phyloP scores from a whole-genome alignment of 1,284 basidiomycete species.

The Ceratobasidium sp. region DNA sequence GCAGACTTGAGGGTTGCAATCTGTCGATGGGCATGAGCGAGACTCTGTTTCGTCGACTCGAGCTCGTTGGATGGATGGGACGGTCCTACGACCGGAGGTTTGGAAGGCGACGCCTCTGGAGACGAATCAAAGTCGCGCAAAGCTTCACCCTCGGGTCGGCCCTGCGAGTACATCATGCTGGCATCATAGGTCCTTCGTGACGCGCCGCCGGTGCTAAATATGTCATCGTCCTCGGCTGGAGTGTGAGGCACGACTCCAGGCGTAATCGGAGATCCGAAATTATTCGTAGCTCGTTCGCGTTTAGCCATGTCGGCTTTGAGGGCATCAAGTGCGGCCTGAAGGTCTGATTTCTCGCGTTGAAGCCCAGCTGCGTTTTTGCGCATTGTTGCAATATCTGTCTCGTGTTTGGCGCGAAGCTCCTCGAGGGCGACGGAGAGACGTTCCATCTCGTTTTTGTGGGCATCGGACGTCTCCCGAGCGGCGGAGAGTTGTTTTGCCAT shows the following conservation, averaged over 20 bases:
- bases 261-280: slow-evolving; percentile 77
- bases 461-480: slow-evolving; percentile 82
- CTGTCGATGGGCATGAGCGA: slow-evolving; percentile 85
- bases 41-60: slow-evolving; percentile 79
- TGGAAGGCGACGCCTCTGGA: slow-evolving; percentile 75
- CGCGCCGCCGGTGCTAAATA: slow-evolving; percentile 68
- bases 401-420: slow-evolving; percentile 89
- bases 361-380: slow-evolving; percentile 89
- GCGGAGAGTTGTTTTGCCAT: slow-evolving; percentile 80
- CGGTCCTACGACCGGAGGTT: slow-evolving; percentile 66
- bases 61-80: slow-evolving; percentile 83
- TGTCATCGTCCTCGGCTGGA: slow-evolving; percentile 71
- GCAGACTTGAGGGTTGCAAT: slow-evolving; percentile 83
- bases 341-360: slow-evolving; percentile 90
- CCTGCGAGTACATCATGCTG: slow-evolving; percentile 69
- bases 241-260: slow-evolving; percentile 64
- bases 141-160: slow-evolving; percentile 57
- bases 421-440: slow-evolving; percentile 74
- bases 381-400: slow-evolving; percentile 91
- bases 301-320: slow-evolving; percentile 78
- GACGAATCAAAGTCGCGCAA: slow-evolving; percentile 72
- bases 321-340: slow-evolving; percentile 83
- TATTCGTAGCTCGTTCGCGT: slow-evolving; percentile 68
- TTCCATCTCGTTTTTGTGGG: slow-evolving; percentile 89
- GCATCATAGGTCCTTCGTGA: slow-evolving; percentile 76